phyloP scores from a whole-genome alignment of 805 yeast species.

The Wickerhamomyces strasburgensis region DNA sequence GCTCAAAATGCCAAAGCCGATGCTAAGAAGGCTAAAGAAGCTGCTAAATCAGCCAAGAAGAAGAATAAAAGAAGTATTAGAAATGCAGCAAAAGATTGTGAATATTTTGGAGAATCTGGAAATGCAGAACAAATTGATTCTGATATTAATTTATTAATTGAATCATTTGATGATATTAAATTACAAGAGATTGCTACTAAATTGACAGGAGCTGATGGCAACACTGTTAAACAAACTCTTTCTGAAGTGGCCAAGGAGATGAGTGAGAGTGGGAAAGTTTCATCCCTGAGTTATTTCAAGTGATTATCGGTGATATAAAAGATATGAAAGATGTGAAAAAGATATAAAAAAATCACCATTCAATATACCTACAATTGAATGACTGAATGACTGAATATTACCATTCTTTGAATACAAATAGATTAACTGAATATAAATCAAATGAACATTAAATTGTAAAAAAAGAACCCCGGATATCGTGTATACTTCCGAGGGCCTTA shows the following conservation, averaged over 20 bases:
- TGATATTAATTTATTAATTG: conserved; percentile 77
- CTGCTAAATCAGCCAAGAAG: conserved; percentile 86
- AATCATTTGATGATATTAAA: conserved; percentile 72
- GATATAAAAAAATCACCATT: no score
- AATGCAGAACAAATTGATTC: conserved; percentile 65
- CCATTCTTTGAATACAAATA: no score
- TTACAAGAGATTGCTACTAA: conserved; percentile 70
- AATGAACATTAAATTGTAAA: no score
- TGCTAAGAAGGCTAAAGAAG: conserved; percentile 94
- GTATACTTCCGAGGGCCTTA: no score
- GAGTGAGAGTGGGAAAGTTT: conserved; percentile 48
- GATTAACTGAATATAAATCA: no score
- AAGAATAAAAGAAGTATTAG: conserved; percentile 90
- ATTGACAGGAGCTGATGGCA: conserved; percentile 44
- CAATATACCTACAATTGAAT: no score
- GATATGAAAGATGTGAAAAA: no score
- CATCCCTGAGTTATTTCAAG: conserved; percentile 51
- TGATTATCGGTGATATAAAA: no score
- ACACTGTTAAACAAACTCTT: conserved; percentile 55
- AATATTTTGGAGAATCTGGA: conserved; percentile 76
- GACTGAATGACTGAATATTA: no score
- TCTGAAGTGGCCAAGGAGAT: conserved; percentile 50
- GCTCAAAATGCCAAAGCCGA: conserved; percentile 62
- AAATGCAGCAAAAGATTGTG: conserved; percentile 73
- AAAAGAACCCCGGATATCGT: no score